A percentile compares a stretch with the other conserved stretches of the same genome.
Conservation (phyloP, 768 basidiomycete genomes). For the Lanmaoa pseudosensibilis region DNA sequence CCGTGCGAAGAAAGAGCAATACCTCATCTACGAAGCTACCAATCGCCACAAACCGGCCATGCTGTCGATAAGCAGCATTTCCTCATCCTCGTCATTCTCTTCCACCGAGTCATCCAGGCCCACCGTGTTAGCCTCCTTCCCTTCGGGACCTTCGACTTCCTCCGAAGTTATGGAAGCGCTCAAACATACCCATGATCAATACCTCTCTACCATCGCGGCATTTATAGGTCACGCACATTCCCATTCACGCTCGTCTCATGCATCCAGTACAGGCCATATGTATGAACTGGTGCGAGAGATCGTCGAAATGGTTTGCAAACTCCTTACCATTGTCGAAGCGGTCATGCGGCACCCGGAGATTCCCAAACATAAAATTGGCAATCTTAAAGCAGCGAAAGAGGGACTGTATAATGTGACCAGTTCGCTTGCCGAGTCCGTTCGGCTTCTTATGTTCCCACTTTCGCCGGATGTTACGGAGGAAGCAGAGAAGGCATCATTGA, state of each 20-base stretch:
- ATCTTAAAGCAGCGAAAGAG: constrained; percentile 72
- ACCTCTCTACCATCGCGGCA: constrained; percentile 92
- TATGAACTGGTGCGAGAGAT: constrained; percentile 95
- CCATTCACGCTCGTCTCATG: constrained; percentile 86
- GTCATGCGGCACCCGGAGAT: constrained; percentile 78
- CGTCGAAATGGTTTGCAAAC: constrained; percentile 88
- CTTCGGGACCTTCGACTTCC: constrained; percentile 68
- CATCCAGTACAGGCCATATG: constrained; percentile 89
- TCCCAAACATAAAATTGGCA: constrained; percentile 57
- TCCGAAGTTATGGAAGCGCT: constrained; percentile 74
- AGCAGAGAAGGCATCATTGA: constrained; percentile 71
- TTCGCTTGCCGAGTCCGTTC: constrained; percentile 84
- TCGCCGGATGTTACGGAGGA: constrained; percentile 64
- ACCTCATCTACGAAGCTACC: constrained; percentile 37
- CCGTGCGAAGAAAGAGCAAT: constrained; percentile 40
- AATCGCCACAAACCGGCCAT: constrained; percentile 45
- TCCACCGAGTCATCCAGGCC: constrained; percentile 54
- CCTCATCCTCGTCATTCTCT: constrained; percentile 69
- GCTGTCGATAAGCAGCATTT: constrained; percentile 66
- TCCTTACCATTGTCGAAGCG: constrained; percentile 88
- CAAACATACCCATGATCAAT: constrained; percentile 82
- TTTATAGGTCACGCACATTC: constrained; percentile 97
- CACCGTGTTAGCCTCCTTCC: constrained; percentile 55
- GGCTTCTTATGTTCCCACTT: constrained; percentile 62
- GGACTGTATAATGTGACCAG: constrained; percentile 82